These are phyloP conservation scores for Striga asiatica DNA, from an alignment of 257 asterid genomes.

Conservation along the genomic window DNA sequence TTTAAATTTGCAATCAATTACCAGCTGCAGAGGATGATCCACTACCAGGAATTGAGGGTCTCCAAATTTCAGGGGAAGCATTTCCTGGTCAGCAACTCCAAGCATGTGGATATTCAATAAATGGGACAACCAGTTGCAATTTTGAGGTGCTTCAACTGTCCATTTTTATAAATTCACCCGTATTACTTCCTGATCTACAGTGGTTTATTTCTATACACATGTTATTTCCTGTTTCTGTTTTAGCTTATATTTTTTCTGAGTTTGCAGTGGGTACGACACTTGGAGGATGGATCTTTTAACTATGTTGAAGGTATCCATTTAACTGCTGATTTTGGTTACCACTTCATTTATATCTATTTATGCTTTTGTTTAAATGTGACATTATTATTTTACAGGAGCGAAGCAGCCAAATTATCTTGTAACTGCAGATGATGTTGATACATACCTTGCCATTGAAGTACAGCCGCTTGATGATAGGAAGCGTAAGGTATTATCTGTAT, in stretches of 20 bases:
- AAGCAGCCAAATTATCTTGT: slow-evolving; percentile 90
- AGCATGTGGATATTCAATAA: slow-evolving; percentile 84
- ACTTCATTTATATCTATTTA: not conserved
- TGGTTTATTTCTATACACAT: slow-evolving; percentile 9
- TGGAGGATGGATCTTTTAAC: slow-evolving; percentile 90
- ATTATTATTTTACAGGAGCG: slow-evolving; percentile 57
- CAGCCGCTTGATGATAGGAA: slow-evolving; percentile 94
- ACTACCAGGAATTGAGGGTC: slow-evolving; percentile 84
- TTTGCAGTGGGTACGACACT: slow-evolving; percentile 93
- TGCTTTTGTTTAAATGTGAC: slow-evolving; percentile 12
- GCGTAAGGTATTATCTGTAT: slow-evolving; percentile 98
- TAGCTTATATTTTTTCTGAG: slow-evolving; percentile 17
- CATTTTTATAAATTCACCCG: slow-evolving; percentile 14
- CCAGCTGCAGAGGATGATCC: slow-evolving; percentile 89
- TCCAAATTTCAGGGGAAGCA: slow-evolving; percentile 94
- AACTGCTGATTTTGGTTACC: slow-evolving; percentile 9
- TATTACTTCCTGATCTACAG: slow-evolving; percentile 15
- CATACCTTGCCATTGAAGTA: slow-evolving; percentile 92
- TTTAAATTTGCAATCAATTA: slow-evolving; percentile 19
- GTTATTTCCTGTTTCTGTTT: slow-evolving; percentile 9
- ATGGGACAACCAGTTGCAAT: slow-evolving; percentile 98
- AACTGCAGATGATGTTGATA: slow-evolving; percentile 89
- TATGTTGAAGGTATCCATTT: slow-evolving; percentile 68
- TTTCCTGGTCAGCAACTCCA: slow-evolving; percentile 86
- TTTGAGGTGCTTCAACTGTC: slow-evolving; percentile 58